phyloP scores from a whole-genome alignment of 2,329 filamentous ascomycete species.

The Hirsutella minnesotensis region DNA sequence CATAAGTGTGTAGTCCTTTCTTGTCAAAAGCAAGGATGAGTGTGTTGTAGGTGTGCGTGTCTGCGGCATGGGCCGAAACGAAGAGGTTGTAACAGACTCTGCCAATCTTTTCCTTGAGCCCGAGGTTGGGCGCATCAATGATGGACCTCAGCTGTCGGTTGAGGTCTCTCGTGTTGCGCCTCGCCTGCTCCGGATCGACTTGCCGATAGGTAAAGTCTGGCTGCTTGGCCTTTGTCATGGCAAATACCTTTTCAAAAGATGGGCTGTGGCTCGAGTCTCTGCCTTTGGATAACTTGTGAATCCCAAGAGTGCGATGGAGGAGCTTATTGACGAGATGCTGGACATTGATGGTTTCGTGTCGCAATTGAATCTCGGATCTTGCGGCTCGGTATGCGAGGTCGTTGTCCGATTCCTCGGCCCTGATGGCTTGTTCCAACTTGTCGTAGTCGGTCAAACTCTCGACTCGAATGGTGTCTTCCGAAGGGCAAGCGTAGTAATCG shows the following conservation, averaged over 20 bases:
- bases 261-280: slow-evolving; percentile 8
- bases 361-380: slow-evolving; percentile 14
- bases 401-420: slow-evolving; percentile 15
- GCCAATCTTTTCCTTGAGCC: slow-evolving; percentile 21
- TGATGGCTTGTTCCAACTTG: slow-evolving; percentile 15
- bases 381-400: slow-evolving; percentile 10
- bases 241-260: slow-evolving; percentile 16
- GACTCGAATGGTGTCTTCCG: slow-evolving; percentile 9
- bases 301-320: slow-evolving; percentile 13
- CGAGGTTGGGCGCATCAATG: slow-evolving; percentile 11
- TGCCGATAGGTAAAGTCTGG: slow-evolving; percentile 15
- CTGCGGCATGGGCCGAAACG: slow-evolving; percentile 46
- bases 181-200: slow-evolving; percentile 14
- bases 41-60: slow-evolving; percentile 58
- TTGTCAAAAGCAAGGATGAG: slow-evolving; percentile 55
- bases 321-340: slow-evolving; percentile 17
- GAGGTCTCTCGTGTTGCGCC: slow-evolving; percentile 12
- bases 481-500: slow-evolving; percentile 16
- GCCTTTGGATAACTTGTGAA: slow-evolving; percentile 8
- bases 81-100: slow-evolving; percentile 55
- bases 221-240: slow-evolving; percentile 8
- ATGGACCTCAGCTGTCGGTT: slow-evolving; percentile 19
- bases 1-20: slow-evolving; percentile 34
- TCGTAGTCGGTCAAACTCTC: slow-evolving; percentile 16
- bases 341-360: slow-evolving; percentile 13